These are phyloP conservation scores for Aspergillus fumigatus DNA, from an alignment of 2,329 filamentous ascomycete genomes.

Conservation along the genomic window DNA sequence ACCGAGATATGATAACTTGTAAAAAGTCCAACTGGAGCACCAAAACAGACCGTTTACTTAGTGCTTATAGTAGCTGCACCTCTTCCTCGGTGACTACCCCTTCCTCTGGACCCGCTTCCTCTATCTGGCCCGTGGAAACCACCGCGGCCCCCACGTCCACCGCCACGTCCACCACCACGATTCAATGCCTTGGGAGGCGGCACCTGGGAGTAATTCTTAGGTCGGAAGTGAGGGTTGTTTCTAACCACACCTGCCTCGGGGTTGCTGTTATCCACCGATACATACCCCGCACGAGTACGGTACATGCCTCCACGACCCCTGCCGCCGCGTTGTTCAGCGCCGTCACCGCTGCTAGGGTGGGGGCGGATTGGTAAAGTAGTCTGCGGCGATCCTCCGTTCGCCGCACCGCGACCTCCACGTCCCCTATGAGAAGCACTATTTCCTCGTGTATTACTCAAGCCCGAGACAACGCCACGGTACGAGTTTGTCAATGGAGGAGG, in stretches of 20 bases:
- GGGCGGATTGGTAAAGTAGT: slow-evolving; percentile 30
- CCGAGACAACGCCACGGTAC: slow-evolving; percentile 54
- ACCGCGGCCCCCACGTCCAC: slow-evolving; percentile 34
- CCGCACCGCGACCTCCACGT: slow-evolving; percentile 27
- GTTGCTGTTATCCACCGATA: slow-evolving; percentile 45
- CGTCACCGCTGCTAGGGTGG: slow-evolving; percentile 22
- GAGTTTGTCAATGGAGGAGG: slow-evolving; percentile 57
- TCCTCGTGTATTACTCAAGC: slow-evolving; percentile 36
- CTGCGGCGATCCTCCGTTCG: slow-evolving; percentile 21
- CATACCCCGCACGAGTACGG: slow-evolving; percentile 34
- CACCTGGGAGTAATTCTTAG: slow-evolving; percentile 50
- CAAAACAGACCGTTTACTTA: background rate
- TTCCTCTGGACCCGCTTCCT: slow-evolving; percentile 29
- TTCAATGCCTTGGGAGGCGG: slow-evolving; percentile 44
- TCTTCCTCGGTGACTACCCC: slow-evolving; percentile 23
- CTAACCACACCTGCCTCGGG: slow-evolving; percentile 50
- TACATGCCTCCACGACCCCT: slow-evolving; percentile 28
- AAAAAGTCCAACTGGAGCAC: background rate
- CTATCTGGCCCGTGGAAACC: slow-evolving; percentile 20
- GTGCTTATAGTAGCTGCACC: slow-evolving; percentile 13
- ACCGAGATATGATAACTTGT: background rate
- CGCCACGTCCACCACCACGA: slow-evolving; percentile 33
- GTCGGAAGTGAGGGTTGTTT: slow-evolving; percentile 54
- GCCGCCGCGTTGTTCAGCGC: slow-evolving; percentile 5
- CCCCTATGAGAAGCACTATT: slow-evolving; percentile 33